Evolutionary conservation across 306 rosid genomes (phyloP).

Genomic region (Cucurbita maxima): DNA sequence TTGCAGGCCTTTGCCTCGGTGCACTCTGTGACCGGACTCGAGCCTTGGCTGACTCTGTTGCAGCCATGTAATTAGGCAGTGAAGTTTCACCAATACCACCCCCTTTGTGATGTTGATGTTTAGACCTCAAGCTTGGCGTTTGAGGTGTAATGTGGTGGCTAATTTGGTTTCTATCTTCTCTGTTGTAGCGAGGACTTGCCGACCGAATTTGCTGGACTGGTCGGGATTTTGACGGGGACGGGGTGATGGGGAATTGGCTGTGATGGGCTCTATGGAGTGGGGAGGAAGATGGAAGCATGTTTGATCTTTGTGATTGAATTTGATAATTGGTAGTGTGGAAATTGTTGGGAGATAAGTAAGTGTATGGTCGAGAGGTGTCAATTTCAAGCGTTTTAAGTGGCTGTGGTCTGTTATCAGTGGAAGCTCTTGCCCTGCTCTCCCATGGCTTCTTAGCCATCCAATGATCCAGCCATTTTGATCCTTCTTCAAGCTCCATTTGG

Average conservation of each 20-base stretch:
- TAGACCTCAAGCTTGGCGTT: constrained; percentile 83
- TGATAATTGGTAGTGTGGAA: constrained; percentile 46
- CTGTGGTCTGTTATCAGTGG: constrained; percentile 64
- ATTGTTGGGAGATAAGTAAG: constrained; percentile 34
- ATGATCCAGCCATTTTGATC: constrained; percentile 64
- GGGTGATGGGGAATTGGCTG: constrained; percentile 54
- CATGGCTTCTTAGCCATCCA: constrained; percentile 84
- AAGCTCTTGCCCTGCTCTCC: constrained; percentile 74
- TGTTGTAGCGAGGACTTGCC: constrained; percentile 49
- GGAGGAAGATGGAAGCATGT: constrained; percentile 19
- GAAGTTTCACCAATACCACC: not conserved
- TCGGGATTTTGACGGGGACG: constrained; percentile 62
- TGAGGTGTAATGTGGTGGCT: constrained; percentile 33
- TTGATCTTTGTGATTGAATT: constrained; percentile 43
- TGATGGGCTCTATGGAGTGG: constrained; percentile 34
- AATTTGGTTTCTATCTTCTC: constrained; percentile 45
- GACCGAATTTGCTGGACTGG: constrained; percentile 64
- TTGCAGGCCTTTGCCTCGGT: constrained; percentile 74
- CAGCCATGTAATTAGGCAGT: constrained; percentile 94
- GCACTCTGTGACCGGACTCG: constrained; percentile 85
- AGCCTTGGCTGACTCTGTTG: constrained; percentile 93
- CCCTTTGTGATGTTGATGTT: constrained; percentile 30
- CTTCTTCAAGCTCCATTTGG: constrained; percentile 65
- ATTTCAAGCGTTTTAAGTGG: constrained; percentile 69
- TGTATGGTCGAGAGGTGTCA: constrained; percentile 76